Percentiles rank a stretch among this genome's conserved stretches.
phyloP scores from a whole-genome alignment of 2,329 filamentous ascomycete genomes.

The Paecilomyces formosus region DNA sequence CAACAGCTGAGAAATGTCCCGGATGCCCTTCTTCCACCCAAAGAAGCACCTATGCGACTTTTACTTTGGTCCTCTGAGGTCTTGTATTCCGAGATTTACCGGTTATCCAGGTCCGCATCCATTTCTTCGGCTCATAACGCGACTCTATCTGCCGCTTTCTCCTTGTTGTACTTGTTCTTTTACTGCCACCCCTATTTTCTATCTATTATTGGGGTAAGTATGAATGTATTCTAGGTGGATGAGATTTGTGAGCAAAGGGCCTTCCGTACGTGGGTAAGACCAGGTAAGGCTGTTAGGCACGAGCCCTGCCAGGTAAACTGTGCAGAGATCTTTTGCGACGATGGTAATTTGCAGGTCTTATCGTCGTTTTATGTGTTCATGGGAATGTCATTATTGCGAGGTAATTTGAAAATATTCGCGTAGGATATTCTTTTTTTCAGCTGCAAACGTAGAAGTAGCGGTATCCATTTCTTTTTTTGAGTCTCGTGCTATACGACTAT shows the following conservation, averaged over 20 bases:
- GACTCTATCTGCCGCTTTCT: slow-evolving; percentile 1
- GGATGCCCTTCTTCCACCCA: not conserved
- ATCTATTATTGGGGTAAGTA: slow-evolving; percentile 30
- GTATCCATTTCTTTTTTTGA: slow-evolving; percentile 2
- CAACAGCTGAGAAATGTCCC: slow-evolving; percentile 7
- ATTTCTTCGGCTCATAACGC: not conserved
- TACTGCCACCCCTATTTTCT: slow-evolving; percentile 11
- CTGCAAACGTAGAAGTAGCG: not conserved
- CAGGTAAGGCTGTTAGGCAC: slow-evolving; percentile 32
- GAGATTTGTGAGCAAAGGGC: slow-evolving; percentile 10
- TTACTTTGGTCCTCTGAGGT: not conserved
- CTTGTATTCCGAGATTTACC: slow-evolving; percentile 4
- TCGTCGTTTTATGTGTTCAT: slow-evolving; percentile 1
- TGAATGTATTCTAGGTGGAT: slow-evolving; percentile 34
- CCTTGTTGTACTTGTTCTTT: slow-evolving; percentile 16
- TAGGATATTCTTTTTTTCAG: not conserved
- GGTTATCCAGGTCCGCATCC: not conserved
- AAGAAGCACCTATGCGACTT: not conserved
- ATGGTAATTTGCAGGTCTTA: slow-evolving; percentile 2
- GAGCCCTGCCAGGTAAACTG: slow-evolving; percentile 7
- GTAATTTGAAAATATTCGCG: slow-evolving; percentile 5
- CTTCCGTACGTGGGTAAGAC: slow-evolving; percentile 31
- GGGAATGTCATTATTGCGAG: not conserved
- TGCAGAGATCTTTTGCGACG: slow-evolving; percentile 8
- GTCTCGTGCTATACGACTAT: not conserved